Conservation (phyloP, 2,329 filamentous ascomycete species). For the Talaromyces sp. region DNA sequence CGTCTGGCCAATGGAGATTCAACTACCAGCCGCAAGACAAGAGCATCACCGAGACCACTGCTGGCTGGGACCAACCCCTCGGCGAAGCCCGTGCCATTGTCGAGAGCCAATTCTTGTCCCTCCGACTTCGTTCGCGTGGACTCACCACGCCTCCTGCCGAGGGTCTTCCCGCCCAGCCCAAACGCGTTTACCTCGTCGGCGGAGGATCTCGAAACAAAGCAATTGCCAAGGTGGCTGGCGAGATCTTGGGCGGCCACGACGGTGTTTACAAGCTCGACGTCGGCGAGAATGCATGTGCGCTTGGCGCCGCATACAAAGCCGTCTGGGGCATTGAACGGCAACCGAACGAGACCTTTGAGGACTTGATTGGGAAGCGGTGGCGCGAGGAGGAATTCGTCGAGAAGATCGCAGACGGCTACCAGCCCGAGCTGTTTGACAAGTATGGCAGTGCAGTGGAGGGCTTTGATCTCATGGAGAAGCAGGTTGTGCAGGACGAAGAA, state of each 20-base stretch:
- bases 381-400: slow-evolving; percentile 75
- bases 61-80: slow-evolving; percentile 50
- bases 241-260: slow-evolving; percentile 82
- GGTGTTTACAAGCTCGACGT: slow-evolving; percentile 92
- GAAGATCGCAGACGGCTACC: slow-evolving; percentile 77
- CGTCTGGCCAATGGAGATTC: slow-evolving; percentile 81
- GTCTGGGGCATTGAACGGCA: slow-evolving; percentile 78
- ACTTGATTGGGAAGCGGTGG: slow-evolving; percentile 79
- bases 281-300: slow-evolving; percentile 87
- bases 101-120: slow-evolving; percentile 89
- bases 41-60: slow-evolving; percentile 47
- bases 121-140: slow-evolving; percentile 74
- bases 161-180: slow-evolving; percentile 71
- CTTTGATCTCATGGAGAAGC: slow-evolving; percentile 69
- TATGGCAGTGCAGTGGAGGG: slow-evolving; percentile 73
- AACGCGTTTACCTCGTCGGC: slow-evolving; percentile 88
- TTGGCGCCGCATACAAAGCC: slow-evolving; percentile 93
- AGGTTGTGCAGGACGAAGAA: slow-evolving; percentile 48
- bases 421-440: slow-evolving; percentile 63
- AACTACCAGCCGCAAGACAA: slow-evolving; percentile 49
- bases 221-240: slow-evolving; percentile 76
- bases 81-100: slow-evolving; percentile 82
- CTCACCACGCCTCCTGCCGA: slow-evolving; percentile 58
- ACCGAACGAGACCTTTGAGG: slow-evolving; percentile 72
- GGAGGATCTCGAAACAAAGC: slow-evolving; percentile 86